A percentile compares a stretch with the other conserved stretches of the same genome.
These are phyloP conservation scores for Hygrophila difformis DNA, from an alignment of 257 asterid species.

Conservation along the genomic window DNA sequence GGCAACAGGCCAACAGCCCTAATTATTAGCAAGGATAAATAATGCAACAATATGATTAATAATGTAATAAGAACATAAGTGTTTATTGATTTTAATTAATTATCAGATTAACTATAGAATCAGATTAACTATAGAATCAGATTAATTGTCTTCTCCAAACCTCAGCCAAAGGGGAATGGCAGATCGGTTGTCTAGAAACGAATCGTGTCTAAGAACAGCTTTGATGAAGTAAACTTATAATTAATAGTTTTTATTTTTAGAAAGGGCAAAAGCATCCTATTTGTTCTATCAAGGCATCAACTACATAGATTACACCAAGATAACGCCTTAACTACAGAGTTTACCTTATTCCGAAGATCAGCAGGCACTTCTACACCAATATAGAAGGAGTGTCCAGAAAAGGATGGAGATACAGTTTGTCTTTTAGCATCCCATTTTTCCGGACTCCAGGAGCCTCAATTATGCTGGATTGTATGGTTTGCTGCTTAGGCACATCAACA, in stretches of 20 bases:
- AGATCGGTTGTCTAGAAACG: no score
- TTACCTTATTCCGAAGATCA: constrained; percentile 75
- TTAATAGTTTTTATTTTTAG: not conserved
- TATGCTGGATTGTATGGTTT: constrained; percentile 22
- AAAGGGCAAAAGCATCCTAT: not conserved
- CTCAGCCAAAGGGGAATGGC: no score
- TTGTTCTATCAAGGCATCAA: no score
- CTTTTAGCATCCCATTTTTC: constrained; percentile 39
- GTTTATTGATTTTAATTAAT: no score
- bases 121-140: no score
- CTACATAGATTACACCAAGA: not conserved
- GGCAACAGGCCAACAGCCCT: no score
- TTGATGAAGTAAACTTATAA: not conserved
- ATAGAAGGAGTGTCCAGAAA: constrained; percentile 55
- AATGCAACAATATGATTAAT: no score
- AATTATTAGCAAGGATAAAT: no score
- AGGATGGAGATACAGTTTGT: constrained; percentile 36
- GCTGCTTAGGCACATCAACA: constrained; percentile 34
- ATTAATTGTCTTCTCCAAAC: no score
- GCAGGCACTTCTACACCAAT: constrained; percentile 57
- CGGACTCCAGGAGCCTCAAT: constrained; percentile 26
- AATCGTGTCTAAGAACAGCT: not conserved
- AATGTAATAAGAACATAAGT: no score
- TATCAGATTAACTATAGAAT: no score
- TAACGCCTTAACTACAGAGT: constrained; percentile 13